phyloP scores from a whole-genome alignment of 1,284 basidiomycete species.

The Moesziomyces sp. region DNA sequence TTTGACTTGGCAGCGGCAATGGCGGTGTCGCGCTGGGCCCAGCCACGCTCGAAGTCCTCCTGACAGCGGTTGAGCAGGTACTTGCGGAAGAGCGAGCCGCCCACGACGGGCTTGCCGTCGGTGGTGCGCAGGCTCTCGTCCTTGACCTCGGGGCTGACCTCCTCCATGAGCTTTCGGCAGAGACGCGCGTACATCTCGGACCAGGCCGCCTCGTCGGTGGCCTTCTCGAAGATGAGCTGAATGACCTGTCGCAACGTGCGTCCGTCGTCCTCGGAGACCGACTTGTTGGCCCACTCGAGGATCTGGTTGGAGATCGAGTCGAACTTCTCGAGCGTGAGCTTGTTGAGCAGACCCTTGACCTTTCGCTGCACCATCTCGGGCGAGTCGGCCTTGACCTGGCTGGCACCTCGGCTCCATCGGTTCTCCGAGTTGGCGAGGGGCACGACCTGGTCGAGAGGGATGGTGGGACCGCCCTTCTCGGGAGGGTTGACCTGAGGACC shows the following conservation, averaged over 20 bases:
- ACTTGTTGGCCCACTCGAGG: constrained; percentile 92
- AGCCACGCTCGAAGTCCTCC: constrained; percentile 90
- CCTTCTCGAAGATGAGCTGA: constrained; percentile 94
- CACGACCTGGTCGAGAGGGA: constrained; percentile 73
- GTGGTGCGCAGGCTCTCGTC: constrained; percentile 76
- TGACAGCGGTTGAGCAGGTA: constrained; percentile 92
- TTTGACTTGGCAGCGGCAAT: constrained; percentile 72
- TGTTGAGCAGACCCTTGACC: constrained; percentile 93
- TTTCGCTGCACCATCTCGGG: constrained; percentile 89
- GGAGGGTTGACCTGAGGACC: constrained; percentile 64
- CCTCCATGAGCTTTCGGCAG: constrained; percentile 92
- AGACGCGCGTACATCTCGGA: constrained; percentile 96
- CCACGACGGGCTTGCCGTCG: constrained; percentile 84
- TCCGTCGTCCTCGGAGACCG: constrained; percentile 89
- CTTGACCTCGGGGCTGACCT: constrained; percentile 83
- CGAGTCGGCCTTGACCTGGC: constrained; percentile 72
- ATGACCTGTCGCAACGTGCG: constrained; percentile 94
- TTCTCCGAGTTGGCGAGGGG: constrained; percentile 83
- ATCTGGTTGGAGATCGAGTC: constrained; percentile 93
- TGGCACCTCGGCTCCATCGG: constrained; percentile 74
- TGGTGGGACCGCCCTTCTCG: constrained; percentile 67
- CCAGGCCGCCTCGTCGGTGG: constrained; percentile 93
- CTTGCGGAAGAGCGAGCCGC: constrained; percentile 87
- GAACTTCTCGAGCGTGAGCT: constrained; percentile 96
- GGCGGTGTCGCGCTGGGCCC: constrained; percentile 73